Percentiles rank a stretch among this genome's conserved stretches.
Evolutionary conservation across 202 grass and related monocot genomes (phyloP).

Genomic region (Miscanthus sacchariflorus): DNA sequence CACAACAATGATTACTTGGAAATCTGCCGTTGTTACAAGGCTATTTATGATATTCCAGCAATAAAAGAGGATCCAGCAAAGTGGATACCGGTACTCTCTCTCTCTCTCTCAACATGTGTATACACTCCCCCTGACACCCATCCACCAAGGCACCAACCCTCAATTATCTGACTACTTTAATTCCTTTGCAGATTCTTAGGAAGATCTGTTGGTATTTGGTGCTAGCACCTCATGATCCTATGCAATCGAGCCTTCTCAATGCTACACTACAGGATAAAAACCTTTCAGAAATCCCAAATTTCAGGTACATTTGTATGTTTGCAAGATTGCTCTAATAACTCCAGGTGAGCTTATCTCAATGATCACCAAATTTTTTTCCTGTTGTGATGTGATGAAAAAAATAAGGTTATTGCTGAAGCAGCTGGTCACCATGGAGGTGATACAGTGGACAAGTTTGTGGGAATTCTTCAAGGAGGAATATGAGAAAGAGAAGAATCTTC

Average conservation of each 20-base stretch:
- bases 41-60: conserved; percentile 57
- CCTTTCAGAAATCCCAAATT: conserved; percentile 88
- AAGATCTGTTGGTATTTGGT: conserved; percentile 88
- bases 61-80: conserved; percentile 70
- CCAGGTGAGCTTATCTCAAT: too few species aligned
- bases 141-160: neutral
- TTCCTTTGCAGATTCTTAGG: conserved; percentile 76
- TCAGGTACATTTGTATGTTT: conserved; percentile 56
- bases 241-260: conserved; percentile 37
- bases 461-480: conserved; percentile 84
- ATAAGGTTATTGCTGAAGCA: too few species aligned
- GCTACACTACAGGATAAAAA: conserved; percentile 93
- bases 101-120: neutral
- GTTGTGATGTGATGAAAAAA: conserved; percentile 47
- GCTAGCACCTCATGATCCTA: conserved; percentile 80
- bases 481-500: conserved; percentile 85
- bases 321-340: neutral
- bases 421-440: conserved; percentile 51
- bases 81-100: conserved; percentile 81
- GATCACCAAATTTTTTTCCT: conserved; percentile 3
- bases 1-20: conserved; percentile 97
- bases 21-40: conserved; percentile 94
- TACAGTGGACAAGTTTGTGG: conserved; percentile 94
- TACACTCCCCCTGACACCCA: neutral
- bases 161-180: conserved; percentile 22